phyloP scores from a whole-genome alignment of 1,284 basidiomycete species.

The Anthracocystis setariae region DNA sequence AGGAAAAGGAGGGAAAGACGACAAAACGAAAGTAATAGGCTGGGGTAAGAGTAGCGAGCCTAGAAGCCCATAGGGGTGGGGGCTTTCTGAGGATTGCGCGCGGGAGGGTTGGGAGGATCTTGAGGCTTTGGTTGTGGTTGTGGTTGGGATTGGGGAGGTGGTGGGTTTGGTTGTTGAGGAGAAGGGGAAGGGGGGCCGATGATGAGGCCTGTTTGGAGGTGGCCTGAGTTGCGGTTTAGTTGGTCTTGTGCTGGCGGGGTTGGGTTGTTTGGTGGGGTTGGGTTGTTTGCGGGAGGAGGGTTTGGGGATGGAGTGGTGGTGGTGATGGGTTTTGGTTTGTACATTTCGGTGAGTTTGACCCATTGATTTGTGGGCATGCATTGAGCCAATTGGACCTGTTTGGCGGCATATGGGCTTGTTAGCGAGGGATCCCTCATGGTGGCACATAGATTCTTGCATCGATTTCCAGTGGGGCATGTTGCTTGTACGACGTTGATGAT shows the following conservation, averaged over 20 bases:
- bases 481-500: slow-evolving; percentile 24
- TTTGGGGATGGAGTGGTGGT: not conserved
- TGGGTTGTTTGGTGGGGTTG: not conserved
- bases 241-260: not conserved
- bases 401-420: slow-evolving; percentile 19
- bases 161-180: not conserved
- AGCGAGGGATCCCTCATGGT: slow-evolving; percentile 14
- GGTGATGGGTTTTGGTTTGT: slow-evolving; percentile 7
- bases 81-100: slow-evolving; percentile 12
- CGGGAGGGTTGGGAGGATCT: not conserved
- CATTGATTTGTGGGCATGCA: slow-evolving; percentile 10
- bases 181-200: no score
- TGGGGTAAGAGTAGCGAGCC: slow-evolving; percentile 5
- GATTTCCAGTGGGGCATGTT: slow-evolving; percentile 16
- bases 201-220: no score
- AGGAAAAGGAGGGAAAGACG: no score
- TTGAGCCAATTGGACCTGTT: slow-evolving; percentile 35
- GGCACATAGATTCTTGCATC: slow-evolving; percentile 39
- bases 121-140: not conserved
- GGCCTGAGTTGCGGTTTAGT: not conserved
- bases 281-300: slow-evolving; percentile 7
- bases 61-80: slow-evolving; percentile 31
- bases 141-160: not conserved
- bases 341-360: slow-evolving; percentile 25
- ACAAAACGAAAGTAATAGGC: not conserved